Percentiles rank a stretch among this genome's conserved stretches.
Evolutionary conservation across 441 rosid genomes (phyloP).

Genomic region (Gossypium aridum): DNA sequence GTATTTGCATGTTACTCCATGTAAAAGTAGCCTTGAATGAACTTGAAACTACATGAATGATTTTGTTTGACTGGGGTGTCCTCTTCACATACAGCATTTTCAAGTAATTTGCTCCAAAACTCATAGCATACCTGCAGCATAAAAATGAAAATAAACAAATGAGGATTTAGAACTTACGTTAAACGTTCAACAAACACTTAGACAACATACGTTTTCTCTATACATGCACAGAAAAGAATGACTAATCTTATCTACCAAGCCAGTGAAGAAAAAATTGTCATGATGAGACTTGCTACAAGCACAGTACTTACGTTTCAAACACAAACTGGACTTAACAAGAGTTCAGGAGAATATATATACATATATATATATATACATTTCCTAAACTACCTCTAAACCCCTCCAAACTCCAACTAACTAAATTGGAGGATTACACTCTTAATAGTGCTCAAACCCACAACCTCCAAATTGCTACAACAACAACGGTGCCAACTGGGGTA

Average conservation of each 20-base stretch:
- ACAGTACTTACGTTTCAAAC: background rate
- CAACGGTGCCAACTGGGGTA: too few species aligned
- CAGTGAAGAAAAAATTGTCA: background rate
- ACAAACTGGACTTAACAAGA: background rate
- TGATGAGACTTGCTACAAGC: background rate
- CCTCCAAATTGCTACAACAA: too few species aligned
- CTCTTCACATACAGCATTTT: conserved; percentile 72
- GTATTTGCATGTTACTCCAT: conserved; percentile 93
- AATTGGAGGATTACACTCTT: too few species aligned
- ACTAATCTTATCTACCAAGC: background rate
- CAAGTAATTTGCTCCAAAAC: conserved; percentile 72
- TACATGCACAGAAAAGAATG: background rate
- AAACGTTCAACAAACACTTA: background rate
- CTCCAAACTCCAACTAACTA: too few species aligned
- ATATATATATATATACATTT: background rate
- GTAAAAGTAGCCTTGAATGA: conserved; percentile 71
- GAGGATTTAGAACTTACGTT: background rate
- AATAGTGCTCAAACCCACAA: too few species aligned
- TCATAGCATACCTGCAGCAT: conserved; percentile 64
- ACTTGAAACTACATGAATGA: conserved; percentile 77
- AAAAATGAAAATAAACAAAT: background rate
- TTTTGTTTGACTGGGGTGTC: conserved; percentile 72
- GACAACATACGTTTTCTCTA: background rate
- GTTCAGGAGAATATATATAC: background rate
- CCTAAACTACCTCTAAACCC: too few species aligned